Evolutionary conservation across 768 basidiomycete genomes (phyloP).

Genomic region (Trametes meyenii): DNA sequence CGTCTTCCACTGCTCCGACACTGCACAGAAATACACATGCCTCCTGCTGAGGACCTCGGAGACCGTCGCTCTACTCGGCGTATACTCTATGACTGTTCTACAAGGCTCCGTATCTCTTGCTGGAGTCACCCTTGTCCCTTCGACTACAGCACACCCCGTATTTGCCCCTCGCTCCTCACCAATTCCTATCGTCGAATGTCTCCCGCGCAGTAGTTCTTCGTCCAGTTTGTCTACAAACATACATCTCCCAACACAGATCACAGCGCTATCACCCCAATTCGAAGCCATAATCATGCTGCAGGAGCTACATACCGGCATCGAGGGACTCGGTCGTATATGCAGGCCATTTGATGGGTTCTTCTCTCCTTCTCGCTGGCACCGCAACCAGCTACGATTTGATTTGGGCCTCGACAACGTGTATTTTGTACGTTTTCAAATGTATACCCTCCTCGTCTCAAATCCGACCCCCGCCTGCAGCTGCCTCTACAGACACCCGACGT

Average conservation of each 20-base stretch:
- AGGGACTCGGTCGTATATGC: conserved; percentile 66
- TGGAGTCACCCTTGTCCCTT: conserved; percentile 54
- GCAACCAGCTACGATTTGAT: conserved; percentile 36
- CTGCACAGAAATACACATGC: conserved; percentile 29
- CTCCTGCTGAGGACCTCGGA: conserved; percentile 51
- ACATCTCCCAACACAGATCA: conserved; percentile 22
- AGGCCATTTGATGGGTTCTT: conserved; percentile 66
- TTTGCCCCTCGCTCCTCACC: conserved; percentile 85
- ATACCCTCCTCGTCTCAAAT: background rate
- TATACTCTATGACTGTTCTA: conserved; percentile 61
- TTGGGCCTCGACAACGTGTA: conserved; percentile 53
- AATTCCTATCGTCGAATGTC: conserved; percentile 54
- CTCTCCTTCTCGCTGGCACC: conserved; percentile 50
- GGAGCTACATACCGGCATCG: conserved; percentile 60
- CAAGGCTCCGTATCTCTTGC: conserved; percentile 60
- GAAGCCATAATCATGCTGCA: conserved; percentile 58
- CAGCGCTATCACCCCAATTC: conserved; percentile 12
- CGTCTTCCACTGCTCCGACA: conserved; percentile 46
- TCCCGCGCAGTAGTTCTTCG: conserved; percentile 26
- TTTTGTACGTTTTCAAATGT: conserved; percentile 42
- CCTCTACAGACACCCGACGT: conserved; percentile 34
- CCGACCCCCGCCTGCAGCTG: conserved; percentile 33
- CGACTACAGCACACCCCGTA: conserved; percentile 48
- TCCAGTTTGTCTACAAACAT: background rate
- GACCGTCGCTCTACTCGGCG: conserved; percentile 69